phyloP scores from a whole-genome alignment of 345 rosid species.

The Hypericum androsaemum region DNA sequence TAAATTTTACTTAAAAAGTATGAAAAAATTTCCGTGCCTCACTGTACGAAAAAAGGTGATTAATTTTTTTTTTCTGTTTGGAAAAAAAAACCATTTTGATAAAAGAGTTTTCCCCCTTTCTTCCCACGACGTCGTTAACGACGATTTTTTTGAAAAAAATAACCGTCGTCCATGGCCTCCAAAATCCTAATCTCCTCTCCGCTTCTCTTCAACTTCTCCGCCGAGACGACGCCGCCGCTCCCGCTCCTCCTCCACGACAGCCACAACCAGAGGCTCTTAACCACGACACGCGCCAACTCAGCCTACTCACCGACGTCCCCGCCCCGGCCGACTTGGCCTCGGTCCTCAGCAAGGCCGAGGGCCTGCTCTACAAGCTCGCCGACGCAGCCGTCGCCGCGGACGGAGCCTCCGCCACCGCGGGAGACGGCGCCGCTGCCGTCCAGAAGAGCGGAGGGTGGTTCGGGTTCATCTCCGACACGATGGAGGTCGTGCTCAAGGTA shows the following conservation, averaged over 20 bases:
- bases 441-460: conserved; percentile 92
- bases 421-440: conserved; percentile 32
- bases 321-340: conserved; percentile 45
- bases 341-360: conserved; percentile 46
- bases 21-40: too few species aligned
- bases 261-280: conserved; percentile 40
- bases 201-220: conserved; percentile 38
- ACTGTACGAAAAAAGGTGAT: too few species aligned
- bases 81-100: too few species aligned
- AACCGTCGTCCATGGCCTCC: conserved; percentile 40
- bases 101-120: too few species aligned
- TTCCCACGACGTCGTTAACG: conserved; percentile 11
- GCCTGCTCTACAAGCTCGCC: conserved; percentile 69
- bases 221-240: conserved; percentile 14
- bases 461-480: conserved; percentile 72
- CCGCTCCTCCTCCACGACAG: conserved; percentile 31
- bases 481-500: conserved; percentile 93
- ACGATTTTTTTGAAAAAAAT: conserved; percentile 6
- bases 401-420: conserved; percentile 30
- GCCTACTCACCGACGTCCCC: conserved; percentile 44
- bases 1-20: too few species aligned
- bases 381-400: conserved; percentile 69
- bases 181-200: conserved; percentile 70
- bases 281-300: conserved; percentile 42
- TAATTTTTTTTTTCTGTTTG: too few species aligned